Conservation (phyloP, 768 basidiomycete species). For the Amanita pallidorosea region DNA sequence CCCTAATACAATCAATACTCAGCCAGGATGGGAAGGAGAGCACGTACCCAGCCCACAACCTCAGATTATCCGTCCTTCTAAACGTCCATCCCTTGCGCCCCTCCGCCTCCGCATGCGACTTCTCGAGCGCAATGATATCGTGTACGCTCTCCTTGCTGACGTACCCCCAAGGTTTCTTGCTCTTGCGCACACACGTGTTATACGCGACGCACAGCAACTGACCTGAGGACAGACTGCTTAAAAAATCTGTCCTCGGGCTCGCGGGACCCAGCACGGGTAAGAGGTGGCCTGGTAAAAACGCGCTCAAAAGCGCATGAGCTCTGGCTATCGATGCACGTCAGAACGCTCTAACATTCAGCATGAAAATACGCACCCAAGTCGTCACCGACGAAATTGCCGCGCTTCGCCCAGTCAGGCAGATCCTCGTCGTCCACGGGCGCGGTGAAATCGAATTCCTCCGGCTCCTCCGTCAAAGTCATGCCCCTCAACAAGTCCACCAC, state of each 20-base stretch:
- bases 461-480: slow-evolving; percentile 43
- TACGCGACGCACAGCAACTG: slow-evolving; percentile 75
- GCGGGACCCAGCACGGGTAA: slow-evolving; percentile 23
- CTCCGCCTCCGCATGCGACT: slow-evolving; percentile 25
- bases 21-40: not conserved
- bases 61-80: slow-evolving; percentile 74
- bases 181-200: slow-evolving; percentile 71
- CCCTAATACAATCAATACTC: slow-evolving; percentile 27
- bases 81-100: slow-evolving; percentile 71
- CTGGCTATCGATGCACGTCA: slow-evolving; percentile 36
- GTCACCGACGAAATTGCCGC: slow-evolving; percentile 41
- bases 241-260: slow-evolving; percentile 29
- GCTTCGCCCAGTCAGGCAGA: slow-evolving; percentile 70
- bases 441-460: slow-evolving; percentile 28
- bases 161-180: slow-evolving; percentile 82
- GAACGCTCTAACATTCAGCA: not conserved
- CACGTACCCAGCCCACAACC: slow-evolving; percentile 77
- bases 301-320: slow-evolving; percentile 45
- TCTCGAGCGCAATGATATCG: slow-evolving; percentile 62
- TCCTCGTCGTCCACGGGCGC: slow-evolving; percentile 49
- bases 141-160: slow-evolving; percentile 71
- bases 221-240: slow-evolving; percentile 57
- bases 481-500: slow-evolving; percentile 42
- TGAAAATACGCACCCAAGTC: slow-evolving; percentile 39
- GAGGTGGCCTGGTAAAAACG: slow-evolving; percentile 52